Evolutionary conservation across 2,329 filamentous ascomycete genomes (phyloP), one percentile per base, ranked within the genome.

Genomic region (Fusarium sarcochroum): DNA sequence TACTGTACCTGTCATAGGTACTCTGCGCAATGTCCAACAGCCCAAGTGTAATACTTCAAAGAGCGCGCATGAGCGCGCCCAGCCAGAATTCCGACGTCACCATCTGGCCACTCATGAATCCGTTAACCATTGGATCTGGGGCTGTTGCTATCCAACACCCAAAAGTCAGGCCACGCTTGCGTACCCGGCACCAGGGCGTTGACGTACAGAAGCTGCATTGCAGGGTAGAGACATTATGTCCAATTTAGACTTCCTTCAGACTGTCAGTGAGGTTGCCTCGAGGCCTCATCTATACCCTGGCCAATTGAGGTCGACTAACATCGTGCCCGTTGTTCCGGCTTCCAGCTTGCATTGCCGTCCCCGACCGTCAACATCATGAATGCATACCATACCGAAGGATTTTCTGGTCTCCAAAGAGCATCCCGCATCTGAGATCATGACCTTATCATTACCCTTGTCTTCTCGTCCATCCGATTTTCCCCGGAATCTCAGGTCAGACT

Each of bases 101-200:
- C 46, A 73, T 72, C 71, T 73, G 67, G 51, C 72, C 71, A 73
- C 60, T 49, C n/a, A 42, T n/a, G 53, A 70, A 46, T 59, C 52
- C 48, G 20, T 54, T 47, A 41, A 38, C 53, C 46, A 53, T 53
- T 58, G 45, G 13, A 45, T 27, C 48, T 66, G 38, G 58, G 46
- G 56, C 45, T 52, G 46, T 58, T 73, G 61, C 56, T 71, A 56
- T 51, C 54, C 68, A 71, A 62, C 56, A 58, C 34, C 6, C 20
- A 55, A 60, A 69, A 72, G 66, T 74, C 72, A 68, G 63, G 63
- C 65, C 70, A 74, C 70, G 40, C 45, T 61, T 69, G 61, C 56
- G 57, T 69, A 69, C 52, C 47, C 60, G 48, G 58, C 47, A 27
- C 49, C 51, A 58, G 65, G 42, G 54, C 50, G 48, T 59, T 70